Conservation (phyloP, 2,329 filamentous ascomycete genomes). For the Epichloe hybrida region DNA sequence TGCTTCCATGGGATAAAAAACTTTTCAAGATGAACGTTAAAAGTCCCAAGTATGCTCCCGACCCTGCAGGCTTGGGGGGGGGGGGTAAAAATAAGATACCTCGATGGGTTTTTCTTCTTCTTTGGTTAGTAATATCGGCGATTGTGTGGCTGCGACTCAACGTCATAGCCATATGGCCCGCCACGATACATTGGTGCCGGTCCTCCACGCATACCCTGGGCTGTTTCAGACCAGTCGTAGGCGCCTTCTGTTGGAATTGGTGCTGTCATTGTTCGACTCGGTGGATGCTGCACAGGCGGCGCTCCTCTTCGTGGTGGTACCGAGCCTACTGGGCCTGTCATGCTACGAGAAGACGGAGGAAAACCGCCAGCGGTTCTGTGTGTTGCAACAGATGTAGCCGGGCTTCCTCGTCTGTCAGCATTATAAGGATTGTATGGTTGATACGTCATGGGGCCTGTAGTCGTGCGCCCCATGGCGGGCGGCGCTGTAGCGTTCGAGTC, state of each 20-base stretch:
- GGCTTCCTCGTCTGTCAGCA: conserved; percentile 15
- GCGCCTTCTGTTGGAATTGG: conserved; percentile 13
- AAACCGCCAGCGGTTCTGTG: conserved; percentile 11
- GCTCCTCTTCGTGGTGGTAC: conserved; percentile 15
- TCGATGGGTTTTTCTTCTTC: not conserved
- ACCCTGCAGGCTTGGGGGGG: not conserved
- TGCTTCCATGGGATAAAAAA: not conserved
- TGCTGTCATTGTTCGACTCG: conserved; percentile 33
- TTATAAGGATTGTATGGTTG: conserved; percentile 16
- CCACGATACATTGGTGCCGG: conserved; percentile 11
- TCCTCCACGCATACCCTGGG: conserved; percentile 9
- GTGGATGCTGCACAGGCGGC: conserved; percentile 20
- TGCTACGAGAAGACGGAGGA: conserved; percentile 18
- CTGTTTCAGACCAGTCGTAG: conserved; percentile 12
- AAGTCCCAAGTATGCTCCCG: not conserved
- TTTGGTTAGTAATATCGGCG: conserved; percentile 4
- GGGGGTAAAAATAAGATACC: not conserved
- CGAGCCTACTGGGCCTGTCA: conserved; percentile 20
- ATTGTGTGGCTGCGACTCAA: conserved; percentile 17
- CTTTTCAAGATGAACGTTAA: not conserved
- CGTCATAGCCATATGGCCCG: conserved; percentile 23
- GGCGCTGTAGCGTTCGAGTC: conserved; percentile 14
- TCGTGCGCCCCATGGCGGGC: conserved; percentile 7
- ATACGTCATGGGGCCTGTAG: not conserved
- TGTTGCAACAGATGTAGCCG: conserved; percentile 18